Evolutionary conservation across 257 asterid genomes (phyloP).

Genomic region (Solanum chilense): DNA sequence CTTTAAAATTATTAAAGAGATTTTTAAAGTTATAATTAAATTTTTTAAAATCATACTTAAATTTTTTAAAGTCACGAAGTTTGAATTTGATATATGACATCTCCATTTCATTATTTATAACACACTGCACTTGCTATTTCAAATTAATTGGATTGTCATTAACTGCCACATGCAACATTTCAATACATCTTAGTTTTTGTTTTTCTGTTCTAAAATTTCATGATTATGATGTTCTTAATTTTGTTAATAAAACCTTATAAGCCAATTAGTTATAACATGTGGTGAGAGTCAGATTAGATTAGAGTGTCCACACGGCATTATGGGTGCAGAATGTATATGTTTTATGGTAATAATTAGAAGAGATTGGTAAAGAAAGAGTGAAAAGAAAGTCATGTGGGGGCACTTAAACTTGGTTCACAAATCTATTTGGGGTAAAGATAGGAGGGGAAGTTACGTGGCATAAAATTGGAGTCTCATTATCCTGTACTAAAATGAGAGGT

Average conservation of each 20-base stretch:
- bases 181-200: neutral
- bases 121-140: neutral
- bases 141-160: neutral
- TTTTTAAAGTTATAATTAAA: too few relatives aligned
- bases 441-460: constrained; percentile 22
- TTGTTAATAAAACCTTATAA: neutral
- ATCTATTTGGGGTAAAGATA: constrained; percentile 8
- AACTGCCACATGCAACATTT: neutral
- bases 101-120: too few relatives aligned
- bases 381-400: neutral
- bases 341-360: neutral
- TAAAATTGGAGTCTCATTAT: constrained; percentile 16
- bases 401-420: neutral
- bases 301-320: too few relatives aligned
- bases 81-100: too few relatives aligned
- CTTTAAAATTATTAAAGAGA: too few relatives aligned
- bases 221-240: neutral
- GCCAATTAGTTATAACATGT: neutral
- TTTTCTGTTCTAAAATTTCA: neutral
- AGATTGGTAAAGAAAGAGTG: neutral
- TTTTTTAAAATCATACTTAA: too few relatives aligned
- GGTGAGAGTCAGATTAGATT: too few relatives aligned
- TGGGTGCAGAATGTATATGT: too few relatives aligned
- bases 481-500: constrained; percentile 31
- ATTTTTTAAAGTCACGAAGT: too few relatives aligned